Base-by-base conservation (phyloP, 768 basidiomycete genomes). In the Mycena leptocephala region DNA sequence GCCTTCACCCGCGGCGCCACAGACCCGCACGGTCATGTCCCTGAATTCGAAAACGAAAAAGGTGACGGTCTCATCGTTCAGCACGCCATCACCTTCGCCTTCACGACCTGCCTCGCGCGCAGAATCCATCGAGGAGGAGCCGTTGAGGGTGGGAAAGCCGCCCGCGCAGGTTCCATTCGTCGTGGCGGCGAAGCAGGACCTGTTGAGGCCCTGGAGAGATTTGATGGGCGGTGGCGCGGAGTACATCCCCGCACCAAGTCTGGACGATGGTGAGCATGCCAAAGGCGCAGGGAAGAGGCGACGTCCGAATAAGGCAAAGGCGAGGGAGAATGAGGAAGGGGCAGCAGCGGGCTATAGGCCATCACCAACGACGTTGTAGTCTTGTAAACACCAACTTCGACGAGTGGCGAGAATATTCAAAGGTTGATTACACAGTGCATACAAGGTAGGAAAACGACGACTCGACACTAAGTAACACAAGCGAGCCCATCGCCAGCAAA, bases 21-120 rank as follows among this genome's bases (percentile, higher is more conserved):
- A 88, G 61, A 87, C 89, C 1, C 92, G 91, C 75, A 93, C 90
- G 80, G 91, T 94, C 13, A 77, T 94, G 28, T 93, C 94, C 11
- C 78, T 95, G 41, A 89, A 89, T 70, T 84, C 87, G 13, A 88
- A 88, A 72, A 90, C 88, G 32, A 90, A 89, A 59, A 89, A 85
- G 71, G 88, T 92, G 26, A 88, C 84, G 2, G 85, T 94, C 7
- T 88, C 92, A 2, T 90, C 93, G 0, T 93, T 90, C 7, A 81
- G 82, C 2, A 85, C 88, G 8, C 75, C 82, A 3, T 58, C 77
- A 8, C 84, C 86, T 2, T 79, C 86, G 5, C 79, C 84, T 22
- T 88, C 88, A 30, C 83, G 86, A 2, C 80, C 85, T 3, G 80
- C 82, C 0, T 88, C 87, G 0, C 78, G 84, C 30, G 81, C 73